Conservation (phyloP, 176 grass and related monocot species). For the Bolboschoenus planiculmis region DNA sequence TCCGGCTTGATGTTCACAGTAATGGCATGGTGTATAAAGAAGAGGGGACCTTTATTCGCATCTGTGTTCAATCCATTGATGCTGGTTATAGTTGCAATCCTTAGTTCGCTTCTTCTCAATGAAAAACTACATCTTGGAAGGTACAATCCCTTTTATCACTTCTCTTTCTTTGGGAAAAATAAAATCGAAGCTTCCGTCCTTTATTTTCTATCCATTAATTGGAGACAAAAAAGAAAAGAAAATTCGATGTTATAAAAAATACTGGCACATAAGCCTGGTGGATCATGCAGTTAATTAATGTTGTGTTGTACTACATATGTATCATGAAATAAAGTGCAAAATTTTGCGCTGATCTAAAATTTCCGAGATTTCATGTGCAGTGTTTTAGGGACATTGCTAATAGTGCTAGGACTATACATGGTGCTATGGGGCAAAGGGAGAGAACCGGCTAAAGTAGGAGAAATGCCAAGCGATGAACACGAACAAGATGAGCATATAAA, state of each 20-base stretch:
- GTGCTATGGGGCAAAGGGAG: conserved; percentile 80
- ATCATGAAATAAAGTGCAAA: background rate
- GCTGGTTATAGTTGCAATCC: conserved; percentile 53
- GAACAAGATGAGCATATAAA: background rate
- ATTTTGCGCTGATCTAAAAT: background rate
- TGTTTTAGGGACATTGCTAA: conserved; percentile 51
- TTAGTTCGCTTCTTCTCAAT: conserved; percentile 64
- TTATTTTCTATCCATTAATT: background rate
- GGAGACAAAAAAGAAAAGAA: background rate
- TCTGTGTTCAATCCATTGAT: conserved; percentile 81
- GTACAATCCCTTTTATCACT: background rate
- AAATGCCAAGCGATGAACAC: conserved; percentile 22
- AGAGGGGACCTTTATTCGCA: conserved; percentile 55
- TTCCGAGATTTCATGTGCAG: conserved; percentile 10
- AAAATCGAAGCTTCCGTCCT: background rate
- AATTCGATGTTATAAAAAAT: background rate
- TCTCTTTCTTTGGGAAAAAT: background rate
- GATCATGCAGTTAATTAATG: no score
- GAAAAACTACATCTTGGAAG: conserved; percentile 68
- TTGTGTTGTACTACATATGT: background rate
- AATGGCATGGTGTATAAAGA: conserved; percentile 73
- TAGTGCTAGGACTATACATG: conserved; percentile 59
- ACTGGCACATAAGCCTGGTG: no score
- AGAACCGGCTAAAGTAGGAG: conserved; percentile 21
- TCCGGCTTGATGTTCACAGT: conserved; percentile 54